Evolutionary conservation across 176 grass and related monocot species (phyloP), one percentile per base, ranked within the genome.

Genomic region (Melocanna baccifera): DNA sequence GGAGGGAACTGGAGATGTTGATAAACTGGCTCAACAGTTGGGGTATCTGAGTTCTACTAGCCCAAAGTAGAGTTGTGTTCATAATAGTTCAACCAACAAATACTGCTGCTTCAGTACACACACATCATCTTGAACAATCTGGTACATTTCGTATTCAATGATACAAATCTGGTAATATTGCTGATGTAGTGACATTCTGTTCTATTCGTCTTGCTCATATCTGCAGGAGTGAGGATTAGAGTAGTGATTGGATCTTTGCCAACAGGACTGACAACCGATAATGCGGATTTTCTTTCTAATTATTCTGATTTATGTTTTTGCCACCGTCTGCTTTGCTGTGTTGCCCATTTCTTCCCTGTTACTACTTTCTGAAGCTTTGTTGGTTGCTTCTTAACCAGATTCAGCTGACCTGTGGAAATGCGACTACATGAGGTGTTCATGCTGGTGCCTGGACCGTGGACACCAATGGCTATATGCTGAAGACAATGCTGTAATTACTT

Each of bases 11-110:
- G 73, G 80, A 51, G 84, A 89, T 70, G 76, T 93, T 1, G 73
- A 91, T 37, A 71, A 69, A 32, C 79, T 91, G 62, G 90, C 77
- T 57, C 87, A 83, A 26, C 80, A 85, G 40, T 78, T 94, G 79
- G 91, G 92, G 67, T 93, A 91, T 77, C 89, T 97, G 75, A 94
- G 46, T 83, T 89, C 89, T 75, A 88, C 67, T 74, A 89, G 86
- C 42, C 85, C 83, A 68, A 77, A 91, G 41, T 91, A 89, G 83
- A 86, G 65, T 82, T 75, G 30, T 47, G 69, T 86, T 66, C 28
- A 4, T 80, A 75, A 56, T 62, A 61, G 37, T 86, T 77, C 76
- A 86, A 41, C 57, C 45, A 64, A 73, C 83, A 83, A 83, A 82
- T 36, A 58, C 73, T 73, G 56, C 58, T 73, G 67, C 88, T 86